A percentile compares a stretch with the other conserved stretches of the same genome.
Evolutionary conservation across 1,284 basidiomycete genomes (phyloP).

Genomic region (Leucoagaricus sp.): DNA sequence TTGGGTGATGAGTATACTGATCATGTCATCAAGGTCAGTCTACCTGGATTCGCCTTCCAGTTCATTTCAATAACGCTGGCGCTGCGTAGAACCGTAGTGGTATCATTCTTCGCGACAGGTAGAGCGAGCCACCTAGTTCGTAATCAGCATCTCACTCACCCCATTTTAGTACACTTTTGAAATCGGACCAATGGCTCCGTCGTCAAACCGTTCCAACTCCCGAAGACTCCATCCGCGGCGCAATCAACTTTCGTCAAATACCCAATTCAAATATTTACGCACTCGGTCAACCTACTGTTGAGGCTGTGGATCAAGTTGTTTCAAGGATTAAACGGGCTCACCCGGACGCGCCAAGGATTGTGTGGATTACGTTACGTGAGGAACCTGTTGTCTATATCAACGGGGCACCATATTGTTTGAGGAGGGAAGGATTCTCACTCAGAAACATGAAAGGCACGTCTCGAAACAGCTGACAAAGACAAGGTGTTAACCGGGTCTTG

Average conservation of each 20-base stretch:
- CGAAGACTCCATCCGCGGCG: constrained; percentile 81
- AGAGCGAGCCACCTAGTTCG: no score
- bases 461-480: no score
- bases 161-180: constrained; percentile 73
- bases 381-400: constrained; percentile 97
- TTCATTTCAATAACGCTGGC: not conserved
- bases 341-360: constrained; percentile 62
- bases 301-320: constrained; percentile 88
- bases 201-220: constrained; percentile 60
- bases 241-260: constrained; percentile 93
- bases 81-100: constrained; percentile 78
- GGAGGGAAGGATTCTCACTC: constrained; percentile 78
- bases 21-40: constrained; percentile 81
- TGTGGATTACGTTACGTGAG: constrained; percentile 94
- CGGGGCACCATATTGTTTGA: constrained; percentile 78
- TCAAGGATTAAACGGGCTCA: constrained; percentile 64
- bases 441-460: constrained; percentile 82
- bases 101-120: constrained; percentile 89
- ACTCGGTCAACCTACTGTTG: constrained; percentile 89
- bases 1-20: constrained; percentile 94
- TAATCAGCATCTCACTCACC: not conserved
- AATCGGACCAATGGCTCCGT: constrained; percentile 89
- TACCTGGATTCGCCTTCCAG: constrained; percentile 10
- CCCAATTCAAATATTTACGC: constrained; percentile 87
- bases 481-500: constrained; percentile 1